phyloP scores from a whole-genome alignment of 768 basidiomycete genomes.

The Strobilomyces dryophilus region DNA sequence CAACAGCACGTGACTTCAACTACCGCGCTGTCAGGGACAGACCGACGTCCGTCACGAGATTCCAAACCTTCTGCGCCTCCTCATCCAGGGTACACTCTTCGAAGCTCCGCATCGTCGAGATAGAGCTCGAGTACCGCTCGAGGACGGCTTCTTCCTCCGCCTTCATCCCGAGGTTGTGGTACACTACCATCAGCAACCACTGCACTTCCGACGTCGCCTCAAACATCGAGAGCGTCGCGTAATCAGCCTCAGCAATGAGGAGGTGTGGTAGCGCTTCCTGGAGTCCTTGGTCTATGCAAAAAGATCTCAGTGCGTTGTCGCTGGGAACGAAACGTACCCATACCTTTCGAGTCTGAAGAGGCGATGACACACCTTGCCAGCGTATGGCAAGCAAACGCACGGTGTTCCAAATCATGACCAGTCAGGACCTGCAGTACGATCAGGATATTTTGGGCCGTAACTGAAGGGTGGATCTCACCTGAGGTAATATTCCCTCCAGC shows the following conservation, averaged over 20 bases:
- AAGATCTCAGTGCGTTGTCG: slow-evolving; percentile 13
- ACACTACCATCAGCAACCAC: slow-evolving; percentile 65
- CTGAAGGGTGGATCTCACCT: slow-evolving; percentile 41
- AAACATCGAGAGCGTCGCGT: slow-evolving; percentile 52
- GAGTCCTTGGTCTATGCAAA: slow-evolving; percentile 33
- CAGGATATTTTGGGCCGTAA: neutral
- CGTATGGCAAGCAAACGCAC: slow-evolving; percentile 70
- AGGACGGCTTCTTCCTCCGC: slow-evolving; percentile 53
- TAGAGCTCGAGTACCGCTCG: slow-evolving; percentile 43
- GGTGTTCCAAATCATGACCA: slow-evolving; percentile 71
- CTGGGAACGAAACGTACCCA: slow-evolving; percentile 10
- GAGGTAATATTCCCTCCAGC: slow-evolving; percentile 78
- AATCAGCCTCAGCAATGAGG: slow-evolving; percentile 62
- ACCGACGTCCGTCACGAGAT: slow-evolving; percentile 57
- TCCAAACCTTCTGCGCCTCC: slow-evolving; percentile 52
- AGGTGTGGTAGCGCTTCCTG: slow-evolving; percentile 60
- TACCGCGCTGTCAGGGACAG: slow-evolving; percentile 44
- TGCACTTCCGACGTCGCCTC: slow-evolving; percentile 63
- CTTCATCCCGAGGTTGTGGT: slow-evolving; percentile 61
- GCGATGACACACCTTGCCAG: slow-evolving; percentile 73
- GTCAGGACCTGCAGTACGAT: slow-evolving; percentile 50
- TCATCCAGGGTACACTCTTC: slow-evolving; percentile 46
- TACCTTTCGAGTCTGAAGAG: slow-evolving; percentile 46
- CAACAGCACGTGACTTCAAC: slow-evolving; percentile 20
- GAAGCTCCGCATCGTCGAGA: slow-evolving; percentile 37